A percentile compares a stretch with the other conserved stretches of the same genome.
phyloP scores from a whole-genome alignment of 768 basidiomycete species.

The Lactarius hengduanensis region DNA sequence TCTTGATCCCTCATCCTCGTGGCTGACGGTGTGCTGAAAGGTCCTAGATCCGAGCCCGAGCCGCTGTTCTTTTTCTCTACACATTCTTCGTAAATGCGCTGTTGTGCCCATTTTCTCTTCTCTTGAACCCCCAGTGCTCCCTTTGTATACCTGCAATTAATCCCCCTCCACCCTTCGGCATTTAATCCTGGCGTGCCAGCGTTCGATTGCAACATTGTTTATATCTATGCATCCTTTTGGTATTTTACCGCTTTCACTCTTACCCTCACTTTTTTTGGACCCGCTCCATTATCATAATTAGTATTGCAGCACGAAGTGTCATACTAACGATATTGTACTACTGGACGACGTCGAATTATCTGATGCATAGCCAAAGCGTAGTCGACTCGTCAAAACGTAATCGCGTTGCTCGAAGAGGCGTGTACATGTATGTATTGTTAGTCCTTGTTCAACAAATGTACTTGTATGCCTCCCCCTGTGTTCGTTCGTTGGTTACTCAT shows the following conservation, averaged over 20 bases:
- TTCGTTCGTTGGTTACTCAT: neutral
- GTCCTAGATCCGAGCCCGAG: neutral
- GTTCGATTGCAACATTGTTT: constrained; percentile 21
- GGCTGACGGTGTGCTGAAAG: neutral
- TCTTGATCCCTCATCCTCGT: neutral
- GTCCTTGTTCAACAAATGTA: constrained; percentile 3
- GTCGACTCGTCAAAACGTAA: neutral
- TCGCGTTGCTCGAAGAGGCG: neutral
- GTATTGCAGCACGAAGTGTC: constrained; percentile 20
- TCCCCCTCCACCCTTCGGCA: constrained; percentile 3
- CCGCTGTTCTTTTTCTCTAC: constrained; percentile 3
- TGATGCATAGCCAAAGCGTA: constrained; percentile 8
- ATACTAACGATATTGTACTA: constrained; percentile 25
- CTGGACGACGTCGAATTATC: constrained; percentile 16
- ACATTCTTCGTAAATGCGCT: constrained; percentile 17
- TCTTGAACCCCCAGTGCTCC: constrained; percentile 6
- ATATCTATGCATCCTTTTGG: constrained; percentile 25
- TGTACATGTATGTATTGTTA: neutral
- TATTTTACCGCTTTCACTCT: constrained; percentile 13
- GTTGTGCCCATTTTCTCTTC: constrained; percentile 3
- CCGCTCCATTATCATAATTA: constrained; percentile 21
- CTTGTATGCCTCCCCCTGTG: neutral
- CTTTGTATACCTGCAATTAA: constrained; percentile 27
- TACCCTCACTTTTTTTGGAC: constrained; percentile 13
- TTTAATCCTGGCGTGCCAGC: constrained; percentile 20